Base-by-base conservation (phyloP, 129 eudicot species). In the Flaveria robusta region DNA sequence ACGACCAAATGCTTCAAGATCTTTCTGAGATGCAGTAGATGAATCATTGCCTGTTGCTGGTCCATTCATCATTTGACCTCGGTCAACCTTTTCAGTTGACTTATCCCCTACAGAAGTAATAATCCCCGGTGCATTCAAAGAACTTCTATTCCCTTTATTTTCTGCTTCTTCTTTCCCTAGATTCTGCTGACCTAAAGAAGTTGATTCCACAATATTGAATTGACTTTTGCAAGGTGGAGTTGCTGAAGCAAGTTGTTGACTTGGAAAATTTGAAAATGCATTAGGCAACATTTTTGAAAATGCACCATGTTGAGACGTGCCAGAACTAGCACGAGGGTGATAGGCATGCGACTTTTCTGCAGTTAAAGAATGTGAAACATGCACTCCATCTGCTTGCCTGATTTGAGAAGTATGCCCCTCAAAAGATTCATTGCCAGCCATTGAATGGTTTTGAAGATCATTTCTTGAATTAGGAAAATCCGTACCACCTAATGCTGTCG, bases 1-100 rank as follows among this genome's bases (percentile, higher is more conserved):
- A 71, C 90, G 97, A 26, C 97, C 97, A 79, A 90, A 93, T 16
- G 87, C 98, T 88, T 90, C 96, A 71, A 85, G 77, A 74, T 90
- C 96, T 64, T 80, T 87, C 67, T 85, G 90, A 47, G 86, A 81
- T 54, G 88, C 89, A 76, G 86, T 66, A 26, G 10, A 60, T 23
- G 91, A 79, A 75, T 82, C 89, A 62, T 72, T 80, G 20, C 86
- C 85, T 71, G 56, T 67, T 79, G 63, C 75, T 68, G 85, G 81
- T 29, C 71, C 86, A 73, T 77, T 75, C 79, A 68, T 71, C 77
- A 72, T 81, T 29, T 70, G 81, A 60, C 13, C 80, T 51, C 24
- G 74, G 73, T 82, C 83, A 34, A 27, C 50, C 52, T 83, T 88
- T 84, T 52, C 87, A 59, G 49, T 26, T 51, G 51, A 39, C 49